Percentiles rank a stretch among this genome's conserved stretches.
These are phyloP conservation scores for Arabis alpina DNA, from an alignment of 345 rosid species.

Conservation along the genomic window DNA sequence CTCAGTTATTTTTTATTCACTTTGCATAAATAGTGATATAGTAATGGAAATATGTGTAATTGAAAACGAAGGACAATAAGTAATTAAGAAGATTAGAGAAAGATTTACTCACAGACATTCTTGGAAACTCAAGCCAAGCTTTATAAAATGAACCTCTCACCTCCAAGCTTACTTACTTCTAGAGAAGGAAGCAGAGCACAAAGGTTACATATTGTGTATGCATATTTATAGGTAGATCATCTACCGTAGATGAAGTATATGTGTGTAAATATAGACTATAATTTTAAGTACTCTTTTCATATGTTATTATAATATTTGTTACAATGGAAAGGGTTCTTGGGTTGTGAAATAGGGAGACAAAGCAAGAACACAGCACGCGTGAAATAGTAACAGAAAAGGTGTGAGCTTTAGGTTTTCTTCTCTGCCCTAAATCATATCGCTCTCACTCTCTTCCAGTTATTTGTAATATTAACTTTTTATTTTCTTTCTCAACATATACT, in stretches of 20 bases:
- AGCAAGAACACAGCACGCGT: slow-evolving; percentile 55
- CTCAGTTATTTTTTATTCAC: neutral
- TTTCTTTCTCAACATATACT: neutral
- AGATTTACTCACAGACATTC: slow-evolving; percentile 60
- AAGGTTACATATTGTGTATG: slow-evolving; percentile 9
- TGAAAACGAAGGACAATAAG: slow-evolving; percentile 1
- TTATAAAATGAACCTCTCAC: neutral
- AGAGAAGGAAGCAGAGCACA: slow-evolving; percentile 28
- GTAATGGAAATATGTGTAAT: neutral
- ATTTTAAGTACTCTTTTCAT: neutral
- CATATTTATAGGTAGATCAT: slow-evolving; percentile 5
- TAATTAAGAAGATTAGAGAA: neutral
- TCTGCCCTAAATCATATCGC: slow-evolving; percentile 35
- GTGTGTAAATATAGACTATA: neutral
- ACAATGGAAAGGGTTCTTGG: slow-evolving; percentile 47
- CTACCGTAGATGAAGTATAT: neutral
- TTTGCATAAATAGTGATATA: neutral
- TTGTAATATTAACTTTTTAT: neutral
- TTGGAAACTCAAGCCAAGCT: slow-evolving; percentile 29
- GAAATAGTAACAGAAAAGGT: slow-evolving; percentile 48
- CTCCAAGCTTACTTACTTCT: slow-evolving; percentile 22
- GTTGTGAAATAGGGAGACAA: slow-evolving; percentile 56
- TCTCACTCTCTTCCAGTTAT: slow-evolving; percentile 31
- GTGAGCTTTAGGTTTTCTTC: slow-evolving; percentile 42
- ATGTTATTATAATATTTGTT: slow-evolving; percentile 12